These are phyloP conservation scores for Ceratocystis cubensis DNA, from an alignment of 2,329 filamentous ascomycete species.

Conservation along the genomic window DNA sequence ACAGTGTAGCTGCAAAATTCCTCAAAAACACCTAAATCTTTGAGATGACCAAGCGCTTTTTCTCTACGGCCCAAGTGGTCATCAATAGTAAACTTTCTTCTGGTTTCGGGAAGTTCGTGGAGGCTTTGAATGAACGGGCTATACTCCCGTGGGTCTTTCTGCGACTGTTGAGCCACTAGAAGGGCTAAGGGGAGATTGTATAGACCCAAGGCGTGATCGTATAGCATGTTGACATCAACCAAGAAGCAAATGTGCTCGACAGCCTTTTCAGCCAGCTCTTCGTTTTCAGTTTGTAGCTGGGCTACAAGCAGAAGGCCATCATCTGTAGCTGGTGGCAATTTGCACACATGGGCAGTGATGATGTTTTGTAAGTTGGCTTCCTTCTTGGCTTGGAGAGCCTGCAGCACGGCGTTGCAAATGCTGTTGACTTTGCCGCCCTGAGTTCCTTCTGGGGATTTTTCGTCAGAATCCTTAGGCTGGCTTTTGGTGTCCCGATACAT, in stretches of 20 bases:
- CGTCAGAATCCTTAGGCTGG: constrained; percentile 20
- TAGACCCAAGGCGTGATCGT: constrained; percentile 76
- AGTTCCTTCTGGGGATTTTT: constrained; percentile 19
- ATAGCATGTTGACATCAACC: constrained; percentile 82
- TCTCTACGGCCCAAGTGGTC: constrained; percentile 64
- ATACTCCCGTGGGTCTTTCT: constrained; percentile 91
- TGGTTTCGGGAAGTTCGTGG: constrained; percentile 56
- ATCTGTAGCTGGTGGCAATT: constrained; percentile 77
- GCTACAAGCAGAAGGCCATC: constrained; percentile 72
- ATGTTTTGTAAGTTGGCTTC: constrained; percentile 67
- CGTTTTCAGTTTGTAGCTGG: constrained; percentile 54
- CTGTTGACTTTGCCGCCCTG: constrained; percentile 59
- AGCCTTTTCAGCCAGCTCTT: constrained; percentile 68
- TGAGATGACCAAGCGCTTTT: constrained; percentile 69
- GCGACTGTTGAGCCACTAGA: constrained; percentile 85
- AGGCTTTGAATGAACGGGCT: constrained; percentile 85
- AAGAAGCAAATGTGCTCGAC: constrained; percentile 97
- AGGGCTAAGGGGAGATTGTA: constrained; percentile 86
- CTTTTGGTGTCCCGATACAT: constrained; percentile 81
- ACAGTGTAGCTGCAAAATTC: constrained; percentile 58
- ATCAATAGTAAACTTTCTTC: constrained; percentile 74
- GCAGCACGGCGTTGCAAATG: constrained; percentile 75
- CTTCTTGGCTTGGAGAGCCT: constrained; percentile 39
- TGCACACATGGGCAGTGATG: constrained; percentile 90
- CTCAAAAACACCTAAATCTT: constrained; percentile 59